Evolutionary conservation across 345 rosid genomes (phyloP), one percentile per base, ranked within the genome.

Genomic region (Syzygium aromaticum): DNA sequence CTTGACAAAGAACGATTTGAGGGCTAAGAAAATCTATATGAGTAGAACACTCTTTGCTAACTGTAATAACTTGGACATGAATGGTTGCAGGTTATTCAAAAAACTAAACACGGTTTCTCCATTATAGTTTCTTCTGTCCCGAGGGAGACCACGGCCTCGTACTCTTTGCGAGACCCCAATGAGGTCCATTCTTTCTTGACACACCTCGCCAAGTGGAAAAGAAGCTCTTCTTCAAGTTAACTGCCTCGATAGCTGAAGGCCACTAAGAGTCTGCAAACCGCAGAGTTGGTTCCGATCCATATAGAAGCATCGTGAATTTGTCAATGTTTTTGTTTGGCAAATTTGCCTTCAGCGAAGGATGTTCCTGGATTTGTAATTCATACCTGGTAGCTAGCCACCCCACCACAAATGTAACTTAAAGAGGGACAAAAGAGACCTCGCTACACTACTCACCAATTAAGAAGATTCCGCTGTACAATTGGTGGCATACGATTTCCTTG

Each of bases 81-180:
- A 46, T 28, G 56, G 12, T 53, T 14, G 59, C 87, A 92, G 93
- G 91, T 92, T 49, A 82, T 92, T 9, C 54, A 86, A 86, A 88
- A 89, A 40, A 87, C 88, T 54, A 90, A 89, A 30, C 86, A n/a
- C 33, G 94, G 94, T 19, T 88, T 53, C 86, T 93, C 93, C 28
- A 90, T 92, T 77, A 51, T 92, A 61, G 94, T 92, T 7, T 90
- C 94, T 25, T 87, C 92, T 30, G 87, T 46, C 22, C 92, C 94
- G 5, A 92, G 91, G 88, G 93, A 90, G 77, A 92, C 86, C 82
- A 87, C 43, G 88, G 94, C 94, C 9, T 86, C 84, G 43, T 91
- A 89, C 89, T 90, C 94, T 30, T 89, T 92, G 57, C 90, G 84
- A 59, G 92, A 92, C 84, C 89, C 94, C 11, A 30, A 56, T 2